Base-by-base conservation (phyloP, 768 basidiomycete species). In the Termitomyces sp. region DNA sequence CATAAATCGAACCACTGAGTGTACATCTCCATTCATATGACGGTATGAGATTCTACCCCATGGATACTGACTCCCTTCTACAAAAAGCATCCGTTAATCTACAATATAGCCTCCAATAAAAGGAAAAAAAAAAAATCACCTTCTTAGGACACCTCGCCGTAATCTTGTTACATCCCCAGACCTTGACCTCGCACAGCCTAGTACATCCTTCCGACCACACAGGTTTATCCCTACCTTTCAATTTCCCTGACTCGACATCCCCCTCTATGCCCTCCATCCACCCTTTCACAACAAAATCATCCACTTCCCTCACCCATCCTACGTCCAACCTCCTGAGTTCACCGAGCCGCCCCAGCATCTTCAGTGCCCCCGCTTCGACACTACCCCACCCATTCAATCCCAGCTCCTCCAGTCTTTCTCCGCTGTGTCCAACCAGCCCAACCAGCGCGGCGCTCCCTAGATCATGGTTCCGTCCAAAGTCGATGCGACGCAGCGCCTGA, bases 221-320 rank as follows among this genome's bases (percentile, higher is more conserved):
- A 2, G 9, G n/a, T 69, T n/a, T 60, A 42, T 35, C 75, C 73
- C 59, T n/a, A 14, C 38, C 37, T n/a, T 35, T 28, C 37, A 17
- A 41, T 3, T 58, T 33, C 26, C 7, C 15, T 3, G 21, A n/a
- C 33, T 38, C 50, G 17, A 57, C 30, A 54, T 51, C 11, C 42
- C 60, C 2, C 59, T 55, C 54, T n/a, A 19, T 57, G 2, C 74
- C 73, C 44, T 76, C 75, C 60, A 94, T 64, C 62, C 94, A 71
- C 14, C 73, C 80, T 69, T 90, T 87, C 60, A 98, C 71, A 3
- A 88, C 77, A 64, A 89, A 94, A 69, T 98, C 89, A 57, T 94
- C 87, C 41, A 90, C 77, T 21, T 81, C 78, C 48, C 95, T 74
- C 63, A 94, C 94, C 82, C 89, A 98, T 1, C 94, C 88, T 2